Conservation (phyloP, 2,329 filamentous ascomycete genomes). For the Xylariaceae sp. region DNA sequence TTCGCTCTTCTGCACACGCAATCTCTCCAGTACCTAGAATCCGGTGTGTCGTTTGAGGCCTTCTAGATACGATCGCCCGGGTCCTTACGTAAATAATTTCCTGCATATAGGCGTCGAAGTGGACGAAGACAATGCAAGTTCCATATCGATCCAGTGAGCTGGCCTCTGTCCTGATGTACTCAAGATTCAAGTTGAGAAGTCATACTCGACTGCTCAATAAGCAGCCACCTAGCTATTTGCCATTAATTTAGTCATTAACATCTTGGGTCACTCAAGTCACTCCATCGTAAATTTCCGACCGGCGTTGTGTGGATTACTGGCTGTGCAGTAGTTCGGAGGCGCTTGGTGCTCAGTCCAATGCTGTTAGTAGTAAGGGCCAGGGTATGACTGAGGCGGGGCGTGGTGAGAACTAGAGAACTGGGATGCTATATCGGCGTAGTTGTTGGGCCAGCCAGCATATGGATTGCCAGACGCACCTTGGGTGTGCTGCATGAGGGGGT, state of each 20-base stretch:
- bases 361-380: constrained; percentile 15
- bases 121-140: not conserved
- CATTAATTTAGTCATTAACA: not conserved
- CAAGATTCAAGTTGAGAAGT: not conserved
- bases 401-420: constrained; percentile 13
- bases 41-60: not conserved
- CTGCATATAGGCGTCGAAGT: not conserved
- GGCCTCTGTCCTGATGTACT: not conserved
- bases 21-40: not conserved
- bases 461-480: constrained; percentile 17
- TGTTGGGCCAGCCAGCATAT: constrained; percentile 26
- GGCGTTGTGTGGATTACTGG: not conserved
- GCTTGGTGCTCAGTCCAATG: not conserved
- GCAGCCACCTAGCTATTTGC: not conserved
- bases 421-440: constrained; percentile 17
- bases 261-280: not conserved
- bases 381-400: constrained; percentile 15
- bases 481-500: constrained; percentile 23
- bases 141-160: not conserved
- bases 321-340: not conserved
- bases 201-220: not conserved
- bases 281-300: not conserved
- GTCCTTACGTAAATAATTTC: not conserved
- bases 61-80: not conserved
- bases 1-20: not conserved